Percentiles rank a stretch among this genome's conserved stretches.
Conservation (phyloP, 2,329 filamentous ascomycete genomes). For the Tolypocladium sp. region DNA sequence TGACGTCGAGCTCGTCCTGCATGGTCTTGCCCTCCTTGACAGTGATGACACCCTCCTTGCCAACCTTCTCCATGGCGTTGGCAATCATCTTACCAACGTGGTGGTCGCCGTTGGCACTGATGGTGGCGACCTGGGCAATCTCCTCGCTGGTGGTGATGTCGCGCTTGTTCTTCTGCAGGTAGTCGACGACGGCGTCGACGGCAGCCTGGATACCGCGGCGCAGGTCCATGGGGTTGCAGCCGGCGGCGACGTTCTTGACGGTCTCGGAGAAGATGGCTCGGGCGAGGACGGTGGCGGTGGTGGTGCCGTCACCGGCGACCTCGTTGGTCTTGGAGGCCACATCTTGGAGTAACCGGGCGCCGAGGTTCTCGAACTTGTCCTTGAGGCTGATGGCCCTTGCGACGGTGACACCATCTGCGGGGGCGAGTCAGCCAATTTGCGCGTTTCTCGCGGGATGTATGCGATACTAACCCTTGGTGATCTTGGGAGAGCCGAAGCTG, state of each 20-base stretch:
- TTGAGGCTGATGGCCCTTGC: conserved; percentile 84
- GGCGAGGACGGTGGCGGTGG: conserved; percentile 92
- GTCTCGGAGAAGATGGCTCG: conserved; percentile 99
- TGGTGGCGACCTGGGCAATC: conserved; percentile 96
- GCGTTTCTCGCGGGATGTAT: background rate
- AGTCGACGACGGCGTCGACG: conserved; percentile 90
- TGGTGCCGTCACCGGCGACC: conserved; percentile 96
- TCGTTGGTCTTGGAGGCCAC: conserved; percentile 99
- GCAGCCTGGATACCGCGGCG: conserved; percentile 94
- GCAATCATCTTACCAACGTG: conserved; percentile 95
- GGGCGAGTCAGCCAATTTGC: background rate
- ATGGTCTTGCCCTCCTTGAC: conserved; percentile 99
- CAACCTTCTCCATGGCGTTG: conserved; percentile 99
- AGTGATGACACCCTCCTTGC: conserved; percentile 99
- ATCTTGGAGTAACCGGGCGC: conserved; percentile 91
- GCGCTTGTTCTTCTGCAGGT: conserved; percentile 89
- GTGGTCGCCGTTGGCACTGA: conserved; percentile 92
- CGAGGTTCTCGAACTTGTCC: conserved; percentile 99
- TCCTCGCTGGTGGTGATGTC: conserved; percentile 97
- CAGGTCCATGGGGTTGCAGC: conserved; percentile 99
- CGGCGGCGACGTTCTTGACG: conserved; percentile 98
- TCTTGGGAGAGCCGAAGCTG: conserved; percentile 97
- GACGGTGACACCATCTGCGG: conserved; percentile 74
- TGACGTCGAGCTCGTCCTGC: conserved; percentile 94
- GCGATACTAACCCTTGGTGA: conserved; percentile 76